phyloP scores from a whole-genome alignment of 768 basidiomycete genomes.

The Agaricus blazei region DNA sequence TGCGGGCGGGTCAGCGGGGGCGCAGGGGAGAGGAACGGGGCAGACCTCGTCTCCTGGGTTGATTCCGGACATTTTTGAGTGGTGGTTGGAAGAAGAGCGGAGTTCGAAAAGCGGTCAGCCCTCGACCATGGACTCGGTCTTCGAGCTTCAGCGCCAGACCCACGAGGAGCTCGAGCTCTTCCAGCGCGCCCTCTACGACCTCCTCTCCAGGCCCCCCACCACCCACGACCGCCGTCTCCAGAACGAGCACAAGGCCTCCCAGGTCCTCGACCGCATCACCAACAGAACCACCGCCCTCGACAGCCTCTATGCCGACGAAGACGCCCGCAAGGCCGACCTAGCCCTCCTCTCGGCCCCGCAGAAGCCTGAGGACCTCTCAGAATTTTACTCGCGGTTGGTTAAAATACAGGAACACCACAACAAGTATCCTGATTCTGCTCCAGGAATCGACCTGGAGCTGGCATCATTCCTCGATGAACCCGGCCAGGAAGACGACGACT shows the following conservation, averaged over 20 bases:
- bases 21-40: constrained; percentile 9
- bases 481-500: constrained; percentile 69
- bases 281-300: constrained; percentile 62
- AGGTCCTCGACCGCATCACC: constrained; percentile 82
- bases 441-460: constrained; percentile 80
- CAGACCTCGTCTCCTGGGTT: constrained; percentile 81
- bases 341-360: constrained; percentile 53
- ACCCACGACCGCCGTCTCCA: constrained; percentile 63
- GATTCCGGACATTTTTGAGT: constrained; percentile 70
- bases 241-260: constrained; percentile 85
- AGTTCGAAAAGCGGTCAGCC: constrained; percentile 41
- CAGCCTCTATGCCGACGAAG: constrained; percentile 73
- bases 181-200: constrained; percentile 78
- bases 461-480: constrained; percentile 75
- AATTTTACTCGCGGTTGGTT: constrained; percentile 94
- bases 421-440: constrained; percentile 88
- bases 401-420: constrained; percentile 96
- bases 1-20: constrained; percentile 19
- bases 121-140: constrained; percentile 77
- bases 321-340: constrained; percentile 63
- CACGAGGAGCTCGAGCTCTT: constrained; percentile 96
- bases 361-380: constrained; percentile 72
- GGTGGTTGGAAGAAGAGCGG: constrained; percentile 45
- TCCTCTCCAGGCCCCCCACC: constrained; percentile 64
- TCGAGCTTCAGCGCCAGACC: constrained; percentile 91